Conservation (phyloP, 2,329 filamentous ascomycete genomes). For the Cytospora chrysosperma region DNA sequence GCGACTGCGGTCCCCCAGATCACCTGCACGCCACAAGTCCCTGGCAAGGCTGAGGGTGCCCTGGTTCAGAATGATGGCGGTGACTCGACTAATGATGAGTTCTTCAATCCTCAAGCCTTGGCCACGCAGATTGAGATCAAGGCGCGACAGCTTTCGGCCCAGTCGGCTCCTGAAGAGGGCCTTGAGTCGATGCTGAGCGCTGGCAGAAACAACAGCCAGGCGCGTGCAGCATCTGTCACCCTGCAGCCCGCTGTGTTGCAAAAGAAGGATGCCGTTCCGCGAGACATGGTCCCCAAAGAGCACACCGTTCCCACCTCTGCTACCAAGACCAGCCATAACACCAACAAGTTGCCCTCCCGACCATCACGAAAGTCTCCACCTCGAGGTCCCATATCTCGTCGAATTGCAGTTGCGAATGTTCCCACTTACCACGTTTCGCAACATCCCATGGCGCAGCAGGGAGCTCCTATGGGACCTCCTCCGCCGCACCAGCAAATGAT, state of each 20-base stretch:
- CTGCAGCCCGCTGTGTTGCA: background rate
- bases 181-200: slow-evolving; percentile 1
- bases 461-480: background rate
- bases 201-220: background rate
- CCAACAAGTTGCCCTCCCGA: background rate
- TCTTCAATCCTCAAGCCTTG: slow-evolving; percentile 1
- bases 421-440: background rate
- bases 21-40: background rate
- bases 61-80: slow-evolving; percentile 7
- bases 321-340: background rate
- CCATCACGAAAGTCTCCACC: background rate
- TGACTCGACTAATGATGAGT: slow-evolving; percentile 9
- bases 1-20: slow-evolving; percentile 10
- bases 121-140: slow-evolving; percentile 7
- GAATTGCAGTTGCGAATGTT: background rate
- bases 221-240: slow-evolving; percentile 4
- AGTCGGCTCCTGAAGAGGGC: slow-evolving; percentile 13
- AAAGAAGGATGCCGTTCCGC: background rate
- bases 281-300: background rate
- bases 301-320: background rate
- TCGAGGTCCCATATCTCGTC: background rate
- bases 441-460: background rate
- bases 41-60: slow-evolving; percentile 2
- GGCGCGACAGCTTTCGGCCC: slow-evolving; percentile 6
- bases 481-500: slow-evolving; percentile 4